Base-by-base conservation (phyloP, 208 protist genomes). In the Balamuthia mandrillaris region DNA sequence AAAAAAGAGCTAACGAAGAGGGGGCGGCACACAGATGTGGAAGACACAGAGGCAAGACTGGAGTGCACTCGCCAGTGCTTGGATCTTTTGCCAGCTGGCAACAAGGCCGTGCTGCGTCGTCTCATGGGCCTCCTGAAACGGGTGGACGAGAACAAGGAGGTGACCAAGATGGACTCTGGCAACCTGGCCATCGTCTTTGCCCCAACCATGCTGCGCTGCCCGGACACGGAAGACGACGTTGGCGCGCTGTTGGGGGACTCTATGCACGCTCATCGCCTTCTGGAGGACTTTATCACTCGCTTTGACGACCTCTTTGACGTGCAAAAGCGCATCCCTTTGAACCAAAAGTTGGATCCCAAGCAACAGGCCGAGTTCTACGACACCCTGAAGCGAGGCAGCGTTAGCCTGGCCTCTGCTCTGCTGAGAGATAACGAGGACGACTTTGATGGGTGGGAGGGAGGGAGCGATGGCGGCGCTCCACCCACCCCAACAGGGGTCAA, bases 131-230 rank as follows among this genome's bases (percentile, higher is more conserved):
- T 81, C 29, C 51, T 81, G 4, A 1, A 81, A 21, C 21, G 37
- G 27, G 47, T 81, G 1, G 72, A 29, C 14, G 31, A 31, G 5
- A 56, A 81, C 51, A 81, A 81, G 72, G 72, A 0, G 31, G 27
- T 63, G 1, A 81, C 72, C 3, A 81, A 81, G 33, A 81, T 81
- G 72, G 72, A 81, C 21, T 81, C 49, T 14, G 47, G 47, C 33
- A 81, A 81, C 24, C 72, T 81, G 44, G 72, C 72, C 21, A 81
- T 81, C 21, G 72, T 81, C 1, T 81, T 81, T 37, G 72, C 72
- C 1, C 72, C 72, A 4, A 81, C 72, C 24, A 61, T 81, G 47
- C 72, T 81, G 24, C 72, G 72, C 9, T 49, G 47, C 14, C 72
- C 72, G 10, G 45, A 41, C 2, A 18, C 3, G 3, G 72, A 61